Conservation (phyloP, 495 filamentous ascomycete genomes). For the Neurospora sp. region DNA sequence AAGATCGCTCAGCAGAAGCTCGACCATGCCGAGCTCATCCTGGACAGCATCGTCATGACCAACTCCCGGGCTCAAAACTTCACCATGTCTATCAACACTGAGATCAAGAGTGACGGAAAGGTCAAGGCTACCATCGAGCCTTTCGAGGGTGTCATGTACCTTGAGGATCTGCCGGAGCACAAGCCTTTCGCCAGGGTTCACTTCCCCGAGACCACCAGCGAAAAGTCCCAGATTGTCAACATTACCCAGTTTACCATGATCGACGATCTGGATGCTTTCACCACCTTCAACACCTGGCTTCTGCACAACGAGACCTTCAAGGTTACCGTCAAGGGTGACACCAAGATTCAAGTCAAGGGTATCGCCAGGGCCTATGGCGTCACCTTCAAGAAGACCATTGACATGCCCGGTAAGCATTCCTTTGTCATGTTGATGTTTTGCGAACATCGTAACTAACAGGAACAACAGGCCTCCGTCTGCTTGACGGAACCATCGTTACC, state of each 20-base stretch:
- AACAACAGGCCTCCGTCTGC: conserved; percentile 30
- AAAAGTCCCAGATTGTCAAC: conserved; percentile 44
- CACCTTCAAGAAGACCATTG: conserved; percentile 36
- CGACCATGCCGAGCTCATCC: conserved; percentile 50
- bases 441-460: neutral
- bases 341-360: conserved; percentile 28
- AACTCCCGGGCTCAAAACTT: conserved; percentile 49
- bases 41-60: conserved; percentile 48
- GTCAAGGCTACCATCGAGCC: conserved; percentile 33
- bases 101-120: conserved; percentile 42
- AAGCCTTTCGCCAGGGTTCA: conserved; percentile 44
- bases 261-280: conserved; percentile 45
- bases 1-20: conserved; percentile 61
- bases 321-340: conserved; percentile 31
- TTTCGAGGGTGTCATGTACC: conserved; percentile 37
- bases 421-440: neutral
- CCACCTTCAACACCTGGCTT: conserved; percentile 51
- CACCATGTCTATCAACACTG: conserved; percentile 46
- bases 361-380: conserved; percentile 25
- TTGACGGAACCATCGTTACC: conserved; percentile 49
- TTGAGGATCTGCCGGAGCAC: conserved; percentile 45
- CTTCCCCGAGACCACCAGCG: conserved; percentile 41
- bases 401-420: conserved; percentile 20
- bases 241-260: conserved; percentile 48
- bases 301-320: conserved; percentile 26